A percentile compares a stretch with the other conserved stretches of the same genome.
Conservation (phyloP, 2,329 filamentous ascomycete genomes). For the Aspergillus ruber region DNA sequence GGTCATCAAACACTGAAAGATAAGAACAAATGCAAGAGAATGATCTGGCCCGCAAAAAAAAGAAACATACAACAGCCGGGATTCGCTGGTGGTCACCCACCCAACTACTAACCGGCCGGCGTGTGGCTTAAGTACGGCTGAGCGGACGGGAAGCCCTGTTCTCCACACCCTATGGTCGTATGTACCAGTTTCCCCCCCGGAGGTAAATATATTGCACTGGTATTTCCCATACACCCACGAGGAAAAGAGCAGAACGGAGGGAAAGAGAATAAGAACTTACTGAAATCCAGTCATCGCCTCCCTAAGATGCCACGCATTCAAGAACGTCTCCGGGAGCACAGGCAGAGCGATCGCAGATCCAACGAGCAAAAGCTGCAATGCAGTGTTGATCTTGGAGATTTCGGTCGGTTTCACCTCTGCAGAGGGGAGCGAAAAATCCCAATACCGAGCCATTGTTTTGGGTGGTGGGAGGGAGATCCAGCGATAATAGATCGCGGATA, state of each 20-base stretch:
- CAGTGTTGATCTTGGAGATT: constrained; percentile 69
- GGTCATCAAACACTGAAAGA: constrained; percentile 1
- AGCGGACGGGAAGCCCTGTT: constrained; percentile 46
- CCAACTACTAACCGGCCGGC: constrained; percentile 44
- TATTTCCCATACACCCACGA: not conserved
- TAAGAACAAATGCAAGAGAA: constrained; percentile 2
- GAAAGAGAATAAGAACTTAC: constrained; percentile 25
- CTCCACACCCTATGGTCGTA: constrained; percentile 44
- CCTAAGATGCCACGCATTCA: constrained; percentile 48
- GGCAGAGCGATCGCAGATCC: constrained; percentile 77
- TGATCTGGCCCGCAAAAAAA: constrained; percentile 2
- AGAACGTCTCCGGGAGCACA: constrained; percentile 56
- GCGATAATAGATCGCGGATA: constrained; percentile 89
- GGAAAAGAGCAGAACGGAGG: not conserved
- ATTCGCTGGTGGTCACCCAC: constrained; percentile 46
- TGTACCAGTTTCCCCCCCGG: constrained; percentile 14
- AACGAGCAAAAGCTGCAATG: constrained; percentile 80
- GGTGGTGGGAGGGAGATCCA: constrained; percentile 91
- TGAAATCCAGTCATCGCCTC: constrained; percentile 53
- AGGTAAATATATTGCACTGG: constrained; percentile 11
- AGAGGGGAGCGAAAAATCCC: constrained; percentile 83
- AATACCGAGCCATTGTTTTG: constrained; percentile 87
- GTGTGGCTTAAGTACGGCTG: constrained; percentile 45
- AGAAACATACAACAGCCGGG: constrained; percentile 41
- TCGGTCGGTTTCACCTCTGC: constrained; percentile 41